Evolutionary conservation across 2,329 filamentous ascomycete species (phyloP).

Genomic region (Fusarium sulawesiense): DNA sequence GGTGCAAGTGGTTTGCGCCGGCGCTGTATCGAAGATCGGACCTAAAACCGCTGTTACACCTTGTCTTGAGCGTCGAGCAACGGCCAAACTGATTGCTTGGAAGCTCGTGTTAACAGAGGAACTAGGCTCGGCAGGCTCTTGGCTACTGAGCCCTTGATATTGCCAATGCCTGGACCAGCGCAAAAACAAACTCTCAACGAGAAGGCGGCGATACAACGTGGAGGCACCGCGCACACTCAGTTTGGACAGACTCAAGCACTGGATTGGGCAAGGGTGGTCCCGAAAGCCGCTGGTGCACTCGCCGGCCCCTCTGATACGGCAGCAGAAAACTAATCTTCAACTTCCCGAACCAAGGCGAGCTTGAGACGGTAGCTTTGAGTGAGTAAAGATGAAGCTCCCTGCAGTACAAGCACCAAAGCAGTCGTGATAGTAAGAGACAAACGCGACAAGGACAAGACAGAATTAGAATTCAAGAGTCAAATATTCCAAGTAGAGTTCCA

Average conservation of each 20-base stretch:
- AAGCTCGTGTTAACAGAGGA: conserved; percentile 21
- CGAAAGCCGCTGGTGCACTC: conserved; percentile 26
- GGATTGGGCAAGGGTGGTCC: conserved; percentile 31
- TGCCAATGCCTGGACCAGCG: conserved; percentile 27
- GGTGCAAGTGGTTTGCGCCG: conserved; percentile 37
- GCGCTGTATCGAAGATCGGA: conserved; percentile 38
- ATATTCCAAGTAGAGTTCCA: conserved; percentile 11
- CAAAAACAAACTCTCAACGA: conserved; percentile 28
- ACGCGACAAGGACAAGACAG: conserved; percentile 9
- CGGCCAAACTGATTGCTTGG: not conserved
- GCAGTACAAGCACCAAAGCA: conserved; percentile 12
- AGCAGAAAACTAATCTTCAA: conserved; percentile 20
- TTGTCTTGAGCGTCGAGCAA: conserved; percentile 17
- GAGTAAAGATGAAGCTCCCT: conserved; percentile 26
- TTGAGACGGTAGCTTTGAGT: not conserved
- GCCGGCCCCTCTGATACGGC: conserved; percentile 27
- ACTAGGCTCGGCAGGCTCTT: conserved; percentile 20
- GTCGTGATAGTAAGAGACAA: conserved; percentile 10
- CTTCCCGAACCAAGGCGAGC: conserved; percentile 20
- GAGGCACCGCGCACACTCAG: conserved; percentile 32
- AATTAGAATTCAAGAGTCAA: conserved; percentile 13
- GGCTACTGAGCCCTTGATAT: conserved; percentile 12
- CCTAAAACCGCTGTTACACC: conserved; percentile 27
- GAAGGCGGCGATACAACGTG: conserved; percentile 30
- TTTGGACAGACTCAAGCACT: conserved; percentile 29